Conservation (phyloP, 129 eudicot species). For the Lactuca sativa region DNA sequence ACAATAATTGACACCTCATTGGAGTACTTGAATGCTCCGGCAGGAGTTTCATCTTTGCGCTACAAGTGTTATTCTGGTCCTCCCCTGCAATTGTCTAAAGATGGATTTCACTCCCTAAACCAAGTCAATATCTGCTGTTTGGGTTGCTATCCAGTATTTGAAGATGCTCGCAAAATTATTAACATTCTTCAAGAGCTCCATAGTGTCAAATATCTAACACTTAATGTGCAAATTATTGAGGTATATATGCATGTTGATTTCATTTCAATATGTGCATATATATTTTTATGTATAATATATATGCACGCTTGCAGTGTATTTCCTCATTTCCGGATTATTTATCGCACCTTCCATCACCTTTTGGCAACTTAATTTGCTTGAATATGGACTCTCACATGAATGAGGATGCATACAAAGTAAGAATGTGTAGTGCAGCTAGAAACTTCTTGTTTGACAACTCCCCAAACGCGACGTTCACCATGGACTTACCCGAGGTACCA, state of each 20-base stretch:
- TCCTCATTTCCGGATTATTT: too few species aligned
- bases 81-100: not conserved
- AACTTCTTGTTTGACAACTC: too few species aligned
- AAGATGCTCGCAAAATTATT: slow-evolving; percentile 8
- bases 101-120: slow-evolving; percentile 14
- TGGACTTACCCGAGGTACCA: too few species aligned
- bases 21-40: not conserved
- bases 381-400: too few species aligned
- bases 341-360: too few species aligned
- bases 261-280: not conserved
- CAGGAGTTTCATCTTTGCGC: slow-evolving; percentile 4
- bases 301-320: too few species aligned
- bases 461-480: too few species aligned
- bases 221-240: slow-evolving; percentile 21
- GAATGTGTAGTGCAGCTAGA: too few species aligned
- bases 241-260: not conserved
- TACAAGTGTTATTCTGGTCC: not conserved
- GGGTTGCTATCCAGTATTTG: not conserved
- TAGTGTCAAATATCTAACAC: slow-evolving; percentile 19
- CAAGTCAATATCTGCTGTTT: not conserved
- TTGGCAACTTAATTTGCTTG: too few species aligned
- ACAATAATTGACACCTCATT: not conserved
- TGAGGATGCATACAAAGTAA: too few species aligned
- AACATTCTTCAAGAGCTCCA: slow-evolving; percentile 16
- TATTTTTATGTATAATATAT: too few species aligned